Conservation (phyloP, 2,329 filamentous ascomycete species). For the Pestalotiopsis fici region DNA sequence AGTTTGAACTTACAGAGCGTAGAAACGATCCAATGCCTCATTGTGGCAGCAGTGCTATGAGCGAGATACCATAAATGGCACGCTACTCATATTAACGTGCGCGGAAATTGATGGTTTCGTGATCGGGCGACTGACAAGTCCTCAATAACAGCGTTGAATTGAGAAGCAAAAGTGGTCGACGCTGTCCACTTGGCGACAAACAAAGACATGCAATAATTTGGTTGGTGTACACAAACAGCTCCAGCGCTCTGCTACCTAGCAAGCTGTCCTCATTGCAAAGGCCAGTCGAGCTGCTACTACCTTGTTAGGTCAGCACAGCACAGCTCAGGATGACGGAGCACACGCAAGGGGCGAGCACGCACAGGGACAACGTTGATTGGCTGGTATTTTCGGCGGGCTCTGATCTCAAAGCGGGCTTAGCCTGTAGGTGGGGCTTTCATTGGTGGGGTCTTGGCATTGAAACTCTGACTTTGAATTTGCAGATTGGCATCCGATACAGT, state of each 20-base stretch:
- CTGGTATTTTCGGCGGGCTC: not conserved
- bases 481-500: not conserved
- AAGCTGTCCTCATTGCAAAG: slow-evolving; percentile 13
- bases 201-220: not conserved
- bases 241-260: not conserved
- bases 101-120: not conserved
- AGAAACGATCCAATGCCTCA: slow-evolving; percentile 31
- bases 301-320: not conserved
- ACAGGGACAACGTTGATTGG: not conserved
- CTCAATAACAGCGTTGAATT: not conserved
- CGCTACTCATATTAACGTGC: slow-evolving; percentile 28
- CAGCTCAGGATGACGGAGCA: not conserved
- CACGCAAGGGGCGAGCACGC: not conserved
- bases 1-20: slow-evolving; percentile 26
- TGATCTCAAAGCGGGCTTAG: not conserved
- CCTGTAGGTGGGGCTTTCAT: not conserved
- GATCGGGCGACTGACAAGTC: not conserved
- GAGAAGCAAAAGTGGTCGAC: not conserved
- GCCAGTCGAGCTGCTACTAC: not conserved
- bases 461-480: not conserved
- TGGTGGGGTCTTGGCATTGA: not conserved
- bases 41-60: slow-evolving; percentile 29
- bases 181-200: not conserved
- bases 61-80: slow-evolving; percentile 25
- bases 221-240: not conserved